These are phyloP conservation scores for Fagopyrum tataricum DNA, from an alignment of 148 eudicot species.

Conservation along the genomic window DNA sequence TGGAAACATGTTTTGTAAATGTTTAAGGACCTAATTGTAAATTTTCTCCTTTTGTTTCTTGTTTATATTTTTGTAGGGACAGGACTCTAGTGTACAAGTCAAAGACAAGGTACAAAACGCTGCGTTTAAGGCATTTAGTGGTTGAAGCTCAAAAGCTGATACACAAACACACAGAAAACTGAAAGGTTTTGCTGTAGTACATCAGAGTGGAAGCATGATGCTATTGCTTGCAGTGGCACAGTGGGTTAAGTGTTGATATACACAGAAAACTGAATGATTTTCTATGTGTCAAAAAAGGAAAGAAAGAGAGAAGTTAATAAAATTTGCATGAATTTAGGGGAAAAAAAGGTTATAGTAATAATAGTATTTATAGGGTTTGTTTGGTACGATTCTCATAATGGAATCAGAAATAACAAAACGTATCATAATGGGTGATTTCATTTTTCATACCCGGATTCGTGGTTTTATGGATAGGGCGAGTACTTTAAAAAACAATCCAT, in stretches of 20 bases:
- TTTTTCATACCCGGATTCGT: no score
- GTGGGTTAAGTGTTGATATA: not conserved
- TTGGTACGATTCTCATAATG: no score
- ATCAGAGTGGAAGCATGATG: not conserved
- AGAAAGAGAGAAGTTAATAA: not conserved
- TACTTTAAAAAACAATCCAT: no score
- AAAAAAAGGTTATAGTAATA: not conserved
- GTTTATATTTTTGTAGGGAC: no score
- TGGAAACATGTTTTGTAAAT: not conserved
- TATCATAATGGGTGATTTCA: no score
- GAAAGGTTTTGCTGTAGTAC: not conserved
- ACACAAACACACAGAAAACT: not conserved
- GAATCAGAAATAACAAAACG: no score
- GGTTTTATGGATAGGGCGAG: no score
- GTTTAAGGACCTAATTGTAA: no score
- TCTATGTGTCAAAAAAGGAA: not conserved
- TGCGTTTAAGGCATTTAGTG: not conserved
- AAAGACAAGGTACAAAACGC: not conserved
- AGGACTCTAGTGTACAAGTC: not conserved
- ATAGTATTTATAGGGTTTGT: no score
- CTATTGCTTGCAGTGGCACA: not conserved
- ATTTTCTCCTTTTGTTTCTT: no score
- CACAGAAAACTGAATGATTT: not conserved
- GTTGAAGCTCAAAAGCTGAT: not conserved
- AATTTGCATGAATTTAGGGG: not conserved